Evolutionary conservation across 106 monocot genomes (phyloP), one percentile per base, ranked within the genome.

Genomic region (Gastrodia elata): DNA sequence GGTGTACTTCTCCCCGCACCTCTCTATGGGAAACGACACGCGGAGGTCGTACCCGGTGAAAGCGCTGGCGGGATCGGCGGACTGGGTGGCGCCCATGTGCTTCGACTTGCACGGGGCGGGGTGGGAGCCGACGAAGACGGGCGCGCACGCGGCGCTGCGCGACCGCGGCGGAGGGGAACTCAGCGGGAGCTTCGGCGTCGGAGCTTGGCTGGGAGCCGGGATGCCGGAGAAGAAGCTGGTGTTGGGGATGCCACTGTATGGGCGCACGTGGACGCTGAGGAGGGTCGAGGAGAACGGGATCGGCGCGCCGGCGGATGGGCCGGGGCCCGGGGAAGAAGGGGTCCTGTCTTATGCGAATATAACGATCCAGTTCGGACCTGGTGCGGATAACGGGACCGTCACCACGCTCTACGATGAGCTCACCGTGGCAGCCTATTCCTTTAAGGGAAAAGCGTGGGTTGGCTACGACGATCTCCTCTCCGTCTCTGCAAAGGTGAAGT

Each of bases 161-260:
- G 74, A 84, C 25, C 65, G 77, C 1, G 36, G 5, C 9, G 57
- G 67, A 74, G n/a, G n/a, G n/a, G 78, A 84, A 48, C 16, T 84
- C 2, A 84, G 84, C 71, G 68, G 75, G 13, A 81, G 81, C 68
- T 75, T 68, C 55, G 80, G 84, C 20, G 4, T 81, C 11, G 32
- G 35, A 24, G 61, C 81, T n/a, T 84, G 84, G 84, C 10, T 81
- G 0, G n/a, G 5, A 1, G 76, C 74, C 8, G 77, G 84, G 7
- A 33, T 84, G 38, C 77, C 80, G 34, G 33, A 68, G 35, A 3
- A 42, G 37, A 80, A 77, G 77, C 25, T 84, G 28, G 74, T 78
- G 48, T 65, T 84, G 74, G 84, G 80, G 18, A 36, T 84, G 58
- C 84, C 80, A 8, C 30, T 80, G 38, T 84, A 80, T 70, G 80